Evolutionary conservation across 2,329 filamentous ascomycete genomes (phyloP), one percentile per base, ranked within the genome.

Genomic region (Xylariaceae sp.): DNA sequence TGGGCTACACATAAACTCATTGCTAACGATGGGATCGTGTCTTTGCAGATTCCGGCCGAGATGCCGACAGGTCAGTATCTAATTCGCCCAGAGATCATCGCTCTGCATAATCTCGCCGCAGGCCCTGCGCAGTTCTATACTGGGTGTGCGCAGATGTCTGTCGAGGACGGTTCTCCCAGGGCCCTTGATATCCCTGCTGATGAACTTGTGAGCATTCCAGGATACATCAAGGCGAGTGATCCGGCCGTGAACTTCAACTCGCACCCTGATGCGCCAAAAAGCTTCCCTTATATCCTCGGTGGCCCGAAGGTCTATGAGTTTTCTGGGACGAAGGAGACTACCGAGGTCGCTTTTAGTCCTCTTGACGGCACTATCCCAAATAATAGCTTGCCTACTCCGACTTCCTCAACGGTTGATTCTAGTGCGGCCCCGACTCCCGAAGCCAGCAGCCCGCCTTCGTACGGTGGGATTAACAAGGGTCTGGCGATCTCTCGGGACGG

Each of bases 11-110:
- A 71, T 1, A 70, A 73, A 56, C 53, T 77, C 48, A 80, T 82
- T 50, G 70, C 72, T 29, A 80, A 80, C 65, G 76, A 75, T 51
- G 75, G 78, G 39, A 73, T 76, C 34, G 80, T 81, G 64, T 71
- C 73, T 17, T 74, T 82, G 40, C 75, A 74, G 41, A 81, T 86
- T 53, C 83, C 83, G 3, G 58, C 69, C 11, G 75, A 76, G 54
- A 75, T 86, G 28, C 76, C 75, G 7, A 67, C 78, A 8, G 83
- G 83, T 33, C 77, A 83, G 62, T 86, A 85, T 65, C 78, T 86
- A 36, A 74, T 85, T 23, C 78, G 83, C 34, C 79, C 82, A 57
- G 83, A 86, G 70, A 78, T 85, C 66, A 79, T 86, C 51, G 82
- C 82, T 19, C 76, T 86, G 3, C 82, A 86, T 72, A 73, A 68